Conservation (phyloP, 495 filamentous ascomycete species). For the Physcia stellaris region DNA sequence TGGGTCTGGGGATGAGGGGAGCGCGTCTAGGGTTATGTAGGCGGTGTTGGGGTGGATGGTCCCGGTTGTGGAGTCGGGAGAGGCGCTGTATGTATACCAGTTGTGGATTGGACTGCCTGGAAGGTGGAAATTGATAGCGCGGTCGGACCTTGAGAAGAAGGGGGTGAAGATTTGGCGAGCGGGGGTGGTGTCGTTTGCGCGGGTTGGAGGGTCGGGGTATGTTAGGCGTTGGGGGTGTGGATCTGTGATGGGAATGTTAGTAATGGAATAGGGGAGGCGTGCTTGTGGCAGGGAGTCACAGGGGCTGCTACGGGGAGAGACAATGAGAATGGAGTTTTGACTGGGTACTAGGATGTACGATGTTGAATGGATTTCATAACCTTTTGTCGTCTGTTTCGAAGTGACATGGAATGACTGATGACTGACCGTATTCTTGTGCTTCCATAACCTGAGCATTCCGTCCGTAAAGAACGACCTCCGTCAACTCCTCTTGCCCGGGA, state of each 20-base stretch:
- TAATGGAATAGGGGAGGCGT: too few relatives aligned
- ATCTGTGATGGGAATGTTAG: too few relatives aligned
- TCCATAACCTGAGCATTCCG: constrained; percentile 12
- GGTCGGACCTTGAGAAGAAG: constrained; percentile 7
- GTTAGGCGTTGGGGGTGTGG: constrained; percentile 1
- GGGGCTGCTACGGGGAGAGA: too few relatives aligned
- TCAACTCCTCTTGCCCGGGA: not conserved
- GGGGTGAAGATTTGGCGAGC: constrained; percentile 4
- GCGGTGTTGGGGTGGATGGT: not conserved
- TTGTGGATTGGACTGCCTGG: constrained; percentile 9
- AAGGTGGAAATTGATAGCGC: constrained; percentile 8
- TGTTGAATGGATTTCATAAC: too few relatives aligned
- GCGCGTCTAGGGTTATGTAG: too few relatives aligned
- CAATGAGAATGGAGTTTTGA: too few relatives aligned
- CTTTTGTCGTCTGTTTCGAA: too few relatives aligned
- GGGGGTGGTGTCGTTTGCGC: not conserved
- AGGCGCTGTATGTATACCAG: constrained; percentile 2
- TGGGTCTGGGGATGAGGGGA: too few relatives aligned
- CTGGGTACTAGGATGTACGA: too few relatives aligned
- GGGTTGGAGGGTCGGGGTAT: constrained; percentile 5
- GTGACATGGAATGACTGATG: too few relatives aligned
- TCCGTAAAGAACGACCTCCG: constrained; percentile 5
- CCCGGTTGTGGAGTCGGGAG: not conserved
- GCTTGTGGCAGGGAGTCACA: too few relatives aligned
- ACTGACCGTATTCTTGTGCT: constrained; percentile 7